Percentiles rank a stretch among this genome's conserved stretches.
Conservation (phyloP, 805 yeast species). For the Yamadazyma insecticola region DNA sequence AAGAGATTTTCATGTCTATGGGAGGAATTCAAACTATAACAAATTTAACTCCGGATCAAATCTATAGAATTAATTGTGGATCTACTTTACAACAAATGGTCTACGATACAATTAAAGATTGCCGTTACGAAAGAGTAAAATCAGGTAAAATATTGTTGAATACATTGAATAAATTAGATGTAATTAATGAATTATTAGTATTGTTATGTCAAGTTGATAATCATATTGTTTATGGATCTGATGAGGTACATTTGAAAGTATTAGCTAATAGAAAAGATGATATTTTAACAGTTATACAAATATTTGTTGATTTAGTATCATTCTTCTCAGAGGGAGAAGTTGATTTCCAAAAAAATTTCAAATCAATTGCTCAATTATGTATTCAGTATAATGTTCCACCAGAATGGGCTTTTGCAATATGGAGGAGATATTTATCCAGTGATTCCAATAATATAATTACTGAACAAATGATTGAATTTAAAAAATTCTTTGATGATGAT, state of each 20-base stretch:
- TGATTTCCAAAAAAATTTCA: slow-evolving; percentile 29
- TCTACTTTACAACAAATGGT: slow-evolving; percentile 51
- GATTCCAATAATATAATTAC: slow-evolving; percentile 2
- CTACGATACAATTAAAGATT: slow-evolving; percentile 55
- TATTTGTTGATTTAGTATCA: slow-evolving; percentile 52
- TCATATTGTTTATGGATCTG: slow-evolving; percentile 30
- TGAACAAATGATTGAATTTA: neutral
- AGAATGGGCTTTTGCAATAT: slow-evolving; percentile 71
- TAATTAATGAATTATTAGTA: slow-evolving; percentile 61
- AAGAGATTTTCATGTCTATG: slow-evolving; percentile 64
- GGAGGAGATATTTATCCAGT: slow-evolving; percentile 51
- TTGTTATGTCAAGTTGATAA: slow-evolving; percentile 49
- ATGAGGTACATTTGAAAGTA: slow-evolving; percentile 57
- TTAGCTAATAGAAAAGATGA: slow-evolving; percentile 73
- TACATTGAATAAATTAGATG: slow-evolving; percentile 38
- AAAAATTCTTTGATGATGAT: slow-evolving; percentile 6
- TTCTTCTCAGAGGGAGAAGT: slow-evolving; percentile 39
- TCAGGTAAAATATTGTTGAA: slow-evolving; percentile 51
- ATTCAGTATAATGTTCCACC: slow-evolving; percentile 42
- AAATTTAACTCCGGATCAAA: slow-evolving; percentile 63
- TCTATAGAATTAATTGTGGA: slow-evolving; percentile 63
- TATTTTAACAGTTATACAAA: slow-evolving; percentile 58
- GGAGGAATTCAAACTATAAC: slow-evolving; percentile 73
- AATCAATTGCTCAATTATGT: slow-evolving; percentile 39
- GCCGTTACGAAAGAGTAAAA: slow-evolving; percentile 41